A percentile compares a stretch with the other conserved stretches of the same genome.
phyloP scores from a whole-genome alignment of 2,329 filamentous ascomycete genomes.

The Aspergillus eucalypticola region DNA sequence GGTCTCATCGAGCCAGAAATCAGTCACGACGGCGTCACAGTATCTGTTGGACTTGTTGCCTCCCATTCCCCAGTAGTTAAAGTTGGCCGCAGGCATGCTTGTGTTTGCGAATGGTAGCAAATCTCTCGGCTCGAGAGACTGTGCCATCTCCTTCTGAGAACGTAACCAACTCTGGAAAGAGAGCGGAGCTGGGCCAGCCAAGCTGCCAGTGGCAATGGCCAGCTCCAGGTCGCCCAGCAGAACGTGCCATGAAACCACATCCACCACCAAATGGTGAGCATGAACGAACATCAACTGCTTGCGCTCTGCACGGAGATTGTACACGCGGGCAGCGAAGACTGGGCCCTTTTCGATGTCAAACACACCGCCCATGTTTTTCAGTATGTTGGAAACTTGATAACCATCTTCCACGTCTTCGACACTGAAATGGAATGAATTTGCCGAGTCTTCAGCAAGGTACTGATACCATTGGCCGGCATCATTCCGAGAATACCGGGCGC shows the following conservation, averaged over 20 bases:
- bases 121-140: neutral
- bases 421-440: neutral
- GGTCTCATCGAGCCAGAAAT: neutral
- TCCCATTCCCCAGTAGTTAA: neutral
- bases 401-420: neutral
- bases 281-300: neutral
- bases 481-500: neutral
- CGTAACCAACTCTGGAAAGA: neutral
- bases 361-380: neutral
- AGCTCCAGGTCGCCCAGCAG: slow-evolving; percentile 9
- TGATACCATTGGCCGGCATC: neutral
- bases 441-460: neutral
- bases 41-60: neutral
- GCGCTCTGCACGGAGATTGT: neutral
- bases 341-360: slow-evolving; percentile 5
- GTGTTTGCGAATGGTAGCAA: neutral
- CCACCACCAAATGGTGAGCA: slow-evolving; percentile 11
- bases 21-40: neutral
- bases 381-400: neutral
- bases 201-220: neutral
- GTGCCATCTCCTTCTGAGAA: neutral
- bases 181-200: neutral
- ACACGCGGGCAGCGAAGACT: slow-evolving; percentile 7
- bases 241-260: slow-evolving; percentile 12
- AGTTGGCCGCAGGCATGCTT: neutral